Percentiles rank a stretch among this genome's conserved stretches.
phyloP scores from a whole-genome alignment of 2,329 filamentous ascomycete genomes.

The Fusarium udum region DNA sequence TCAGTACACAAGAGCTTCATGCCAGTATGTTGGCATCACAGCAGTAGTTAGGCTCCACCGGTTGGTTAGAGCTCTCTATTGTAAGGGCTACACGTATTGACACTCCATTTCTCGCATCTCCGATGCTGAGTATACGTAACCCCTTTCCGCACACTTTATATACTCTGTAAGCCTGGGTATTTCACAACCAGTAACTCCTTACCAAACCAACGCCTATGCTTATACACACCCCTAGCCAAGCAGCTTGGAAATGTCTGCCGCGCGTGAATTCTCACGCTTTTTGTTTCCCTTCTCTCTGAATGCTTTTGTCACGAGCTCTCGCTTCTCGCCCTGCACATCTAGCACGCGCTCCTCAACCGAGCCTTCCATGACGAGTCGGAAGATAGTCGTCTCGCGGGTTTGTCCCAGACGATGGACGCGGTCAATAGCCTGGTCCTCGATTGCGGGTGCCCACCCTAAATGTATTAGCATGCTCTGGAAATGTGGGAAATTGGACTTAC shows the following conservation, averaged over 20 bases:
- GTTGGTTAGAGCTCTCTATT: neutral
- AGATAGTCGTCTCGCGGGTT: slow-evolving; percentile 79
- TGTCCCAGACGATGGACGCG: slow-evolving; percentile 88
- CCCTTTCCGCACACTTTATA: neutral
- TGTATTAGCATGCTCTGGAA: slow-evolving; percentile 15
- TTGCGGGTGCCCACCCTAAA: slow-evolving; percentile 85
- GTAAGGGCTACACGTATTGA: neutral
- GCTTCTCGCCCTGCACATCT: slow-evolving; percentile 80
- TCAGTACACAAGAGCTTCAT: neutral
- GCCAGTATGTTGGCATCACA: neutral
- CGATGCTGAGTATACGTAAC: neutral
- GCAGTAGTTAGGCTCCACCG: neutral
- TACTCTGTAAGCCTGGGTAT: neutral
- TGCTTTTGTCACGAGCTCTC: slow-evolving; percentile 78
- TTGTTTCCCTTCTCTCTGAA: slow-evolving; percentile 76
- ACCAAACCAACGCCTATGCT: neutral
- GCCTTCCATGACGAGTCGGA: slow-evolving; percentile 81
- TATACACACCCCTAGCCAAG: slow-evolving; percentile 44
- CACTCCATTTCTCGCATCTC: neutral
- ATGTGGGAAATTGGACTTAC: slow-evolving; percentile 47
- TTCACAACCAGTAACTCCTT: neutral
- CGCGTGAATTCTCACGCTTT: slow-evolving; percentile 65
- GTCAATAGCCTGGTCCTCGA: slow-evolving; percentile 91
- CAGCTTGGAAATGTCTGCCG: slow-evolving; percentile 64
- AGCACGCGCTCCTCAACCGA: slow-evolving; percentile 85